Evolutionary conservation across 2,329 filamentous ascomycete species (phyloP), one percentile per base, ranked within the genome.

Genomic region (Alternaria angustiovoidea): DNA sequence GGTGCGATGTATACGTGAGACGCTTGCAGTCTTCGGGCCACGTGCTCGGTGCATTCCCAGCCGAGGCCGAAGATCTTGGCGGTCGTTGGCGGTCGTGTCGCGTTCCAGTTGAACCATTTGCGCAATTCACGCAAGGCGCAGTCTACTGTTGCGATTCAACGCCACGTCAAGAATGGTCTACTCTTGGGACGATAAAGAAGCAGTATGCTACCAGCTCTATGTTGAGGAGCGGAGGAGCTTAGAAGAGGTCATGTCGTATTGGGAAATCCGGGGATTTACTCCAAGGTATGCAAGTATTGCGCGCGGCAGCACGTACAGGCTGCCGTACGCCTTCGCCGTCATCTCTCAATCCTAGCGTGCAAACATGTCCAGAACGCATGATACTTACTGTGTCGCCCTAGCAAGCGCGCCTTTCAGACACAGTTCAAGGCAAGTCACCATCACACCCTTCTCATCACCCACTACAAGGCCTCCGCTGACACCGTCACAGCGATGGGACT

Each of bases 371-470:
- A 34, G 28, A 2, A 11, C 26, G 20, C 5, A 9, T 9, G 11
- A 52, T 62, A 53, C 64, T 72, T 43, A 73, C 57, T 3, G 18
- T 54, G 11, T 36, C n/a, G 30, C 30, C 53, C 22, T 43, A 91
- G 91, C 76, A 92, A 92, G 81, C 88, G 91, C 61, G 89, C 89
- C 43, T 92, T 90, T 63, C 91, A 93, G 76, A 88, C 85, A 4
- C 90, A 93, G 68, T 92, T 93, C 78, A 90, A 88, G 66, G 77
- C 76, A 62, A 8, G 51, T 22, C 20, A 42, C 22, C 41, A 16
- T 22, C 32, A n/a, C 32, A 5, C 39, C 9, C 43, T 20, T 49
- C n/a, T 7, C 30, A 36, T 2, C 20, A 7, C 22, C 38, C 38
- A n/a, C 18, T 24, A 20, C 47, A 8, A 26, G n/a, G 30, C 16